phyloP scores from a whole-genome alignment of 148 eudicot species.

The Euryodendron excelsum region DNA sequence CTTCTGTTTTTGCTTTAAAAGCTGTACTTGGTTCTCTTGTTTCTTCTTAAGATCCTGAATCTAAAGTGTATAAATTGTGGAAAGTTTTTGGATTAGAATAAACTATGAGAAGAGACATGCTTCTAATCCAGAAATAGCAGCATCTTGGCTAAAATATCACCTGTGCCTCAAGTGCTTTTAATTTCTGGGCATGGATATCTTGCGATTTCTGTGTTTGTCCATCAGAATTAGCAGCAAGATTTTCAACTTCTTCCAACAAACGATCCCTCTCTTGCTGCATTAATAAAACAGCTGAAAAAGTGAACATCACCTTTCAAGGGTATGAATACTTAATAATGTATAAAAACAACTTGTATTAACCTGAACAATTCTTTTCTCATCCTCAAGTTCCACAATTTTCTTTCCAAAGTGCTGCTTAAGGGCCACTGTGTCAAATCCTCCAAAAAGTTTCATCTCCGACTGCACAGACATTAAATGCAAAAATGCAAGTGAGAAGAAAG shows the following conservation, averaged over 20 bases:
- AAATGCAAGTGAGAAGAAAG: neutral
- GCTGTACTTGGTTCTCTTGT: conserved; percentile 22
- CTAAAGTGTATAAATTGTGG: conserved; percentile 3
- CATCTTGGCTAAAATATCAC: conserved; percentile 7
- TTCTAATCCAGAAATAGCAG: neutral
- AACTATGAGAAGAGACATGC: neutral
- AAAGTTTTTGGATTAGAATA: neutral
- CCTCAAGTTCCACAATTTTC: conserved; percentile 24
- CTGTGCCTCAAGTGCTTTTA: conserved; percentile 27
- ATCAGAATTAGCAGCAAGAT: conserved; percentile 21
- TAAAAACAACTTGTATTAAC: neutral
- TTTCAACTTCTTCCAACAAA: conserved; percentile 17
- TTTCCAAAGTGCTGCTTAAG: conserved; percentile 25
- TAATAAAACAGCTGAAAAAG: neutral
- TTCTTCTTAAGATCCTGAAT: conserved; percentile 24
- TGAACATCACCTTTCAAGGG: neutral
- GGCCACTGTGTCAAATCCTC: conserved; percentile 6
- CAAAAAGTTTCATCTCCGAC: conserved; percentile 24
- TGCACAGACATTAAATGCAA: conserved; percentile 10
- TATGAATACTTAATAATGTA: too few species aligned
- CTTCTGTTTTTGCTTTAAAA: conserved; percentile 26
- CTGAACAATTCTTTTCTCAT: conserved; percentile 21
- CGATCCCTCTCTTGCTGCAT: conserved; percentile 23
- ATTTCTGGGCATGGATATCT: conserved; percentile 3
- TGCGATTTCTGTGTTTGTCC: conserved; percentile 9